Base-by-base conservation (phyloP, 768 basidiomycete species). In the Pleurotus giganteus region DNA sequence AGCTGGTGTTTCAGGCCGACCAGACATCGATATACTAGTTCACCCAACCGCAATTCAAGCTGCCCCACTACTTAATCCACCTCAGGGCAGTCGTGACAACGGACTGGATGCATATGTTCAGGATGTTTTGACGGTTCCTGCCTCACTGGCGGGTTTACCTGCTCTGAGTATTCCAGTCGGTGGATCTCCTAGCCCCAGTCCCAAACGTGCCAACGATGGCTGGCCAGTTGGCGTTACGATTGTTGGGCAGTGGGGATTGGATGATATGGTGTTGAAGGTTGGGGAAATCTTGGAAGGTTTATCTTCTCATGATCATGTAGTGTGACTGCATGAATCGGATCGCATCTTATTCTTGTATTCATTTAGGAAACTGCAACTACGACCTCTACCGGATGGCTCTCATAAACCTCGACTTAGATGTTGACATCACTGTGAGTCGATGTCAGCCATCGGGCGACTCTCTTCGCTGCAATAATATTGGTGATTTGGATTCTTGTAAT, bases 51-150 rank as follows among this genome's bases (percentile, higher is more conserved):
- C 92, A 1, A 92, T 96, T 34, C 79, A 82, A n/a, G 86, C 86
- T 0, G 96, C 96, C 0, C 94, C 94, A 0, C 69, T 50, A 2
- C 46, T 60, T 9, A 5, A 41, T 5, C 41, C 49, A 23, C 44
- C 58, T 12, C 19, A 29, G 6, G 19, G 26, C 17, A 15, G 5
- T 11, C 21, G 72, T 95, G 0, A 60, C 58, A 2, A 58, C 59
- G 13, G 45, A 23, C 39, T 50, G 54, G 76, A 79, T 41, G 75
- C 83, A 28, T 98, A 98, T 64, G 80, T 91, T 7, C 95, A 98
- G 63, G 95, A 98, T 58, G 82, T 96, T 4, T 72, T 98, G 57
- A 96, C 94, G 0, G 91, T 95, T 0, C 94, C 94, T 0, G 94
- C 94, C 4, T 94, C 91, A 0, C 72, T 99, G 31, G 94, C 91